Evolutionary conservation across 2,329 filamentous ascomycete genomes (phyloP).

Genomic region (Elsinoe australis): DNA sequence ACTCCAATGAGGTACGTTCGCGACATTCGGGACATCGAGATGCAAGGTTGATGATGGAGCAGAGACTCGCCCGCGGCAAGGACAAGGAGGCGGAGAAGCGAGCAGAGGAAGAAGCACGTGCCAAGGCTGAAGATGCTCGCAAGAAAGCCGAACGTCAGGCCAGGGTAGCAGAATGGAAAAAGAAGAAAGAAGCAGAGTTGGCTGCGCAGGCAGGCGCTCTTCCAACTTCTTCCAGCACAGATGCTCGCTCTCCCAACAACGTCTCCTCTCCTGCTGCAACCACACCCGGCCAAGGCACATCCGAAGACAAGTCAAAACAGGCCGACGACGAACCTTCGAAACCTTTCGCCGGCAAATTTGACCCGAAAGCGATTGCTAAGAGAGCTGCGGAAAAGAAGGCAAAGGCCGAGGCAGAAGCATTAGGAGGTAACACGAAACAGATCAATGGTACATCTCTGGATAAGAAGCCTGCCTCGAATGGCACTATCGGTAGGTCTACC

Average conservation of each 20-base stretch:
- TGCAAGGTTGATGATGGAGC: neutral
- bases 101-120: slow-evolving; percentile 18
- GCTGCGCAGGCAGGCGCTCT: slow-evolving; percentile 58
- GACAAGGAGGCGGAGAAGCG: slow-evolving; percentile 7
- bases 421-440: slow-evolving; percentile 50
- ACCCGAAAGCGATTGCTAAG: slow-evolving; percentile 78
- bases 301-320: slow-evolving; percentile 15
- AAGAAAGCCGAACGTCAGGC: slow-evolving; percentile 62
- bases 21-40: neutral
- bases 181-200: slow-evolving; percentile 58
- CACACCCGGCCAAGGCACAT: slow-evolving; percentile 21
- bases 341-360: slow-evolving; percentile 70
- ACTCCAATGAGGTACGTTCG: neutral
- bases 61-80: slow-evolving; percentile 16
- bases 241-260: slow-evolving; percentile 15
- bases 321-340: slow-evolving; percentile 42
- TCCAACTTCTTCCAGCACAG: slow-evolving; percentile 44
- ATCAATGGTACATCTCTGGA: no score
- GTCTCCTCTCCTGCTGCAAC: slow-evolving; percentile 19
- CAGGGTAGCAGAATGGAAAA: slow-evolving; percentile 85
- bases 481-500: neutral
- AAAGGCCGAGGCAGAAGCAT: slow-evolving; percentile 39
- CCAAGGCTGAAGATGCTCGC: slow-evolving; percentile 52
- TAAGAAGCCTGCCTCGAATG: neutral
- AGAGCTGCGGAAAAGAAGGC: slow-evolving; percentile 58